Conservation (phyloP, 495 filamentous ascomycete genomes). For the Beverwykella pulmonaria region DNA sequence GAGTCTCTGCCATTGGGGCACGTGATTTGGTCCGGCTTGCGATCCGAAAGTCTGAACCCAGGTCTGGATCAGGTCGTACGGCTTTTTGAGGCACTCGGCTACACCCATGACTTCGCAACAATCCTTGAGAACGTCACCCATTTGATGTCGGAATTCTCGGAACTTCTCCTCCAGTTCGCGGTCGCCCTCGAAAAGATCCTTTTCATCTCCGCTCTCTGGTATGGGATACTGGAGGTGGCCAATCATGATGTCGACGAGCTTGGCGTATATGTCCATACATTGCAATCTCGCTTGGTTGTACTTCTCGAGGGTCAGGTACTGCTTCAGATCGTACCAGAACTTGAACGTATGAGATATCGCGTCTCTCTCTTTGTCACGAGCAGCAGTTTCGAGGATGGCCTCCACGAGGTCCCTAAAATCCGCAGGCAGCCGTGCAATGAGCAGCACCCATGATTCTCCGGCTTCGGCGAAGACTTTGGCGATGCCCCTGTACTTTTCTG, state of each 20-base stretch:
- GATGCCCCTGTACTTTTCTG: constrained; percentile 83
- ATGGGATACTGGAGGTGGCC: constrained; percentile 86
- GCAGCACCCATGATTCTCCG: constrained; percentile 88
- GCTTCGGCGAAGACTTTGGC: constrained; percentile 91
- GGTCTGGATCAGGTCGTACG: constrained; percentile 76
- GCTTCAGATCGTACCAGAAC: constrained; percentile 99
- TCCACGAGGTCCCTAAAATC: constrained; percentile 88
- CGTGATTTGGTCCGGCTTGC: constrained; percentile 68
- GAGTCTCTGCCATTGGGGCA: constrained; percentile 95
- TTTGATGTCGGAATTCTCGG: constrained; percentile 90
- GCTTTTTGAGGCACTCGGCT: constrained; percentile 83
- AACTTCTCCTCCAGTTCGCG: constrained; percentile 97
- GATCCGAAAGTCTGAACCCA: constrained; percentile 84
- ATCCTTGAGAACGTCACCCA: constrained; percentile 98
- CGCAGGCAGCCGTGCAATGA: constrained; percentile 78
- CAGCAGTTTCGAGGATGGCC: constrained; percentile 84
- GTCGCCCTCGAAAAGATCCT: constrained; percentile 92
- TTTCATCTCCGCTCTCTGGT: constrained; percentile 70
- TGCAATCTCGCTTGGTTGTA: constrained; percentile 79
- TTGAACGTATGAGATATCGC: constrained; percentile 88
- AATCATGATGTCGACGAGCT: constrained; percentile 91
- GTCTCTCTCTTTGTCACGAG: constrained; percentile 82
- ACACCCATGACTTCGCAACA: constrained; percentile 94
- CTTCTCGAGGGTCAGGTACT: constrained; percentile 85
- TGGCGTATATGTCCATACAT: constrained; percentile 76